These are phyloP conservation scores for Dendrobium catenatum DNA, from an alignment of 106 monocot genomes.

Conservation along the genomic window DNA sequence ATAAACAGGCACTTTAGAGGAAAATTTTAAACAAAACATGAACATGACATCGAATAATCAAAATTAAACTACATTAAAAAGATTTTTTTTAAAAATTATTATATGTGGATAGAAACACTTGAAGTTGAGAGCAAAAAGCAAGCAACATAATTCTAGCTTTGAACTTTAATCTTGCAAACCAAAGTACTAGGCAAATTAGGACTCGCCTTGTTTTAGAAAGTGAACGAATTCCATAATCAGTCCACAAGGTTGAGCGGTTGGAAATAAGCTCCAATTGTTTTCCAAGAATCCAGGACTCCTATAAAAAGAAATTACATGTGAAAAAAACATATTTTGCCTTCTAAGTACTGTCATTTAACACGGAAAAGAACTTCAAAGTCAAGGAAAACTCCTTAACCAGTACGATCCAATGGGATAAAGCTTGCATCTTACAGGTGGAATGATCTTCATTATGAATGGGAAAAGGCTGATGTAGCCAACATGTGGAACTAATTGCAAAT, in stretches of 20 bases:
- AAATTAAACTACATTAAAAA: too few species aligned
- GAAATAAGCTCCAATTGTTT: conserved; percentile 86
- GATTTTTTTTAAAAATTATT: too few species aligned
- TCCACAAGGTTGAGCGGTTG: conserved; percentile 79
- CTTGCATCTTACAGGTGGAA: conserved; percentile 70
- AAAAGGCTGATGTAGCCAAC: conserved; percentile 90
- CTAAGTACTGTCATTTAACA: not conserved
- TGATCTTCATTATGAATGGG: conserved; percentile 94
- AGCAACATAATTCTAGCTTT: not conserved
- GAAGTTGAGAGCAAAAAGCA: not conserved
- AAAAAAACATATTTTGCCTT: not conserved
- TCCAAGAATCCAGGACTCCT: conserved; percentile 81
- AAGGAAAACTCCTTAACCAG: not conserved
- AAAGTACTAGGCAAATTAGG: not conserved
- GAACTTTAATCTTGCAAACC: not conserved
- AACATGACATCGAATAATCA: too few species aligned
- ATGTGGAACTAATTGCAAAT: conserved; percentile 66
- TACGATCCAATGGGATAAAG: not conserved
- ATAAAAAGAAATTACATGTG: conserved; percentile 5
- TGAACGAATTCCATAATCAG: conserved; percentile 84
- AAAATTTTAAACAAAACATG: too few species aligned
- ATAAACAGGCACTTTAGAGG: too few species aligned
- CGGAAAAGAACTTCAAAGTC: not conserved
- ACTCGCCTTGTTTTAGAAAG: conserved; percentile 78
- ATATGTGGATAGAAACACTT: too few species aligned